Percentiles rank a stretch among this genome's conserved stretches.
phyloP scores from a whole-genome alignment of 1,284 basidiomycete species.

The Quambalaria eucalypti region DNA sequence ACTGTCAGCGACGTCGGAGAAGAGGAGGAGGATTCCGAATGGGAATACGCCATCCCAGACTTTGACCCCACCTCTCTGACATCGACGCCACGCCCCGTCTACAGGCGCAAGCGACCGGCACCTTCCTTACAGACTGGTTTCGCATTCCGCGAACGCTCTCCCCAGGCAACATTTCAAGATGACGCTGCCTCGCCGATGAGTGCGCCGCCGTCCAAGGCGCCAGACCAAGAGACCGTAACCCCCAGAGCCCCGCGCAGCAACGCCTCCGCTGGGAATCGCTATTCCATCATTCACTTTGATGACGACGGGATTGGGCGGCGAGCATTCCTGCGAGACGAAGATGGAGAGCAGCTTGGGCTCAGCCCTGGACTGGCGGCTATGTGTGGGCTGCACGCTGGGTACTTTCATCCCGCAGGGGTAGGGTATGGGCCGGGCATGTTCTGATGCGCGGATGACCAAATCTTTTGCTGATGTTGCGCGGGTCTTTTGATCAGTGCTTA shows the following conservation, averaged over 20 bases:
- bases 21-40: constrained; percentile 14
- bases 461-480: not conserved
- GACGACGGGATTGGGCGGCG: constrained; percentile 16
- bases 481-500: not conserved
- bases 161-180: too few relatives aligned
- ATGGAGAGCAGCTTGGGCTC: not conserved
- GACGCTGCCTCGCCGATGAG: not conserved
- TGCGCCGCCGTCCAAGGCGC: too few relatives aligned
- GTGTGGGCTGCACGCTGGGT: too few relatives aligned
- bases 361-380: too few relatives aligned
- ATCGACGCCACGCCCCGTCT: constrained; percentile 24
- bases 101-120: constrained; percentile 19
- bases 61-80: constrained; percentile 17
- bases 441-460: not conserved
- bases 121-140: constrained; percentile 20
- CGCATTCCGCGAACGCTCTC: constrained; percentile 1
- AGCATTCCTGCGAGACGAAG: constrained; percentile 4
- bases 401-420: too few relatives aligned
- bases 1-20: too few relatives aligned
- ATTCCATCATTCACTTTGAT: constrained; percentile 31
- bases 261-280: constrained; percentile 4
- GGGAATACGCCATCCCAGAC: constrained; percentile 28
- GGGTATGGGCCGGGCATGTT: not conserved
- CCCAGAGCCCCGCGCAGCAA: too few relatives aligned
- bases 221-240: too few relatives aligned